Evolutionary conservation across 2,329 filamentous ascomycete species (phyloP).

Genomic region (Penicillium italicum): DNA sequence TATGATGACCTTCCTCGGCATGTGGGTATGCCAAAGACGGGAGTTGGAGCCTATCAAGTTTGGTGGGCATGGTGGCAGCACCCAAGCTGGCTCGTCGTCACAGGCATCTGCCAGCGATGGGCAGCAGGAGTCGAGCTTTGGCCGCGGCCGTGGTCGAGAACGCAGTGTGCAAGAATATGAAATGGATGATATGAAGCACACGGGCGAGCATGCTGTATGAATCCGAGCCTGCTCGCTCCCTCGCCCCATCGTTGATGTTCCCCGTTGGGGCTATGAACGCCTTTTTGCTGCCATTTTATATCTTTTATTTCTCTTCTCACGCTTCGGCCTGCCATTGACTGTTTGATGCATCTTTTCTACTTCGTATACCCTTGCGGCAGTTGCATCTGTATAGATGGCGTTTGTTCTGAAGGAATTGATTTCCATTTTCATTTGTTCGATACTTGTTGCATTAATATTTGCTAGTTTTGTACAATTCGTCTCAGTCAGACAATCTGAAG

Average conservation of each 20-base stretch:
- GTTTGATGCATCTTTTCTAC: slow-evolving; percentile 13
- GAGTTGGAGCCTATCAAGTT: slow-evolving; percentile 88
- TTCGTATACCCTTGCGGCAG: slow-evolving; percentile 31
- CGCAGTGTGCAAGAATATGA: slow-evolving; percentile 35
- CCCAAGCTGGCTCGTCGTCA: slow-evolving; percentile 15
- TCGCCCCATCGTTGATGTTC: slow-evolving; percentile 1
- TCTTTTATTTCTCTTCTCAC: slow-evolving; percentile 3
- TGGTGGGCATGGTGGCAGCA: slow-evolving; percentile 52
- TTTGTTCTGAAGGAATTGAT: slow-evolving; percentile 22
- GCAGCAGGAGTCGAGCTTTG: slow-evolving; percentile 25
- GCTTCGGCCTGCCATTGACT: neutral
- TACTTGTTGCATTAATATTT: slow-evolving; percentile 7
- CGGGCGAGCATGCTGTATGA: slow-evolving; percentile 32
- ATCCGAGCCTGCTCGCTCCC: neutral
- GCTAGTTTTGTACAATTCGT: neutral
- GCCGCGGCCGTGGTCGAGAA: slow-evolving; percentile 32
- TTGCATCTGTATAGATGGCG: slow-evolving; percentile 35
- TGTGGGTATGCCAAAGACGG: slow-evolving; percentile 88
- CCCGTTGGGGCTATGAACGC: slow-evolving; percentile 15
- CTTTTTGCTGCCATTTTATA: neutral
- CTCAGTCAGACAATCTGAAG: neutral
- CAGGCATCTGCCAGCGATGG: slow-evolving; percentile 15
- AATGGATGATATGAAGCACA: slow-evolving; percentile 34
- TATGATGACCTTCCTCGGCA: slow-evolving; percentile 67
- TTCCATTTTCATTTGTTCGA: slow-evolving; percentile 14